Evolutionary conservation across 495 filamentous ascomycete genomes (phyloP).

Genomic region (Pseudevernia furfuracea): DNA sequence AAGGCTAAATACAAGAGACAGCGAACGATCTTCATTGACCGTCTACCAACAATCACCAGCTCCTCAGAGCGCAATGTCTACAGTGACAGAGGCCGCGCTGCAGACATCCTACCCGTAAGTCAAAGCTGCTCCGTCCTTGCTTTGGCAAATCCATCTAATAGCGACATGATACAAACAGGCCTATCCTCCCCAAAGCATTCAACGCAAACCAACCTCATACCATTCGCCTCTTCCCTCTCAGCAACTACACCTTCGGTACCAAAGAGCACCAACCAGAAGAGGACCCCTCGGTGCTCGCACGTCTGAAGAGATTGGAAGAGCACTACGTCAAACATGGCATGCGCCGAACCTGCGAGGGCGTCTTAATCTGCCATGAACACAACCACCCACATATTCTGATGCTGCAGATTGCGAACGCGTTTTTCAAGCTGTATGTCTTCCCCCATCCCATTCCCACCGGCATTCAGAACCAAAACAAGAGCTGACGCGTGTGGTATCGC

Average conservation of each 20-base stretch:
- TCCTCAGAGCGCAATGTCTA: slow-evolving; percentile 51
- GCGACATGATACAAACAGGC: slow-evolving; percentile 38
- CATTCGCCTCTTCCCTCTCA: slow-evolving; percentile 88
- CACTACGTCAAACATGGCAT: slow-evolving; percentile 90
- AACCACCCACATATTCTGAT: slow-evolving; percentile 97
- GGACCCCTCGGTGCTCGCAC: slow-evolving; percentile 87
- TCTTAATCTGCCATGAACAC: slow-evolving; percentile 96
- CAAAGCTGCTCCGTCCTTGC: not conserved
- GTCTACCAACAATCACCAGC: not conserved
- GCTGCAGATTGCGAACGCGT: slow-evolving; percentile 98
- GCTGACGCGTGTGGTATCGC: not conserved
- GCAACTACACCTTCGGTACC: slow-evolving; percentile 97
- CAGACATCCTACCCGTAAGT: slow-evolving; percentile 62
- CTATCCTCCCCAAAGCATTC: slow-evolving; percentile 73
- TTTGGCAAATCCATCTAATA: slow-evolving; percentile 7
- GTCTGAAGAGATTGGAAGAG: slow-evolving; percentile 85
- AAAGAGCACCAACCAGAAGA: slow-evolving; percentile 98
- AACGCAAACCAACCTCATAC: slow-evolving; percentile 81
- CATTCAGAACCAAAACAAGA: not conserved
- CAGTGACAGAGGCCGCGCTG: slow-evolving; percentile 58
- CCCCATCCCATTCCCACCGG: not conserved
- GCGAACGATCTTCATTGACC: not conserved
- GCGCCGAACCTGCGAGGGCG: slow-evolving; percentile 92
- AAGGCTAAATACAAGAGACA: not conserved
- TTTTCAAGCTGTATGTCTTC: slow-evolving; percentile 79